Conservation (phyloP, 1,284 basidiomycete species). For the Leccinum variabile region DNA sequence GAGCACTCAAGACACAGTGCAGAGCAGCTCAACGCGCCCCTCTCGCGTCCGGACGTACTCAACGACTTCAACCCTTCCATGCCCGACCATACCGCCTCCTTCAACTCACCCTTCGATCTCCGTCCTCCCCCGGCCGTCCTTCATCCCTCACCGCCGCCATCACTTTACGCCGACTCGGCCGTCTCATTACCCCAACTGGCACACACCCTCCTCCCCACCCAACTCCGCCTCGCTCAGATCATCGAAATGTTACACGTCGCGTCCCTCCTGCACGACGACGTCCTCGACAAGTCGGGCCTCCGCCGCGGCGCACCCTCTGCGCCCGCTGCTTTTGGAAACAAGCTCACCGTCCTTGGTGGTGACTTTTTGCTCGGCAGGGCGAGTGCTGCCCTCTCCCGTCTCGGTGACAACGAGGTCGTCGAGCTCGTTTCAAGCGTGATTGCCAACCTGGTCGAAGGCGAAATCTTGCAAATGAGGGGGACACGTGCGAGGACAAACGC, state of each 20-base stretch:
- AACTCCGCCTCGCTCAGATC: slow-evolving; percentile 91
- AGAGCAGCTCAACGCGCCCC: slow-evolving; percentile 66
- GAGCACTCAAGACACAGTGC: slow-evolving; percentile 41
- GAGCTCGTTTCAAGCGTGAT: slow-evolving; percentile 93
- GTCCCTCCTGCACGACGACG: slow-evolving; percentile 93
- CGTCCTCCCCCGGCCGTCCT: slow-evolving; percentile 38
- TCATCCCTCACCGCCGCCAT: slow-evolving; percentile 41
- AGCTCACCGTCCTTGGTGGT: slow-evolving; percentile 90
- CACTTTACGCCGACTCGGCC: slow-evolving; percentile 26
- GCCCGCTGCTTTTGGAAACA: slow-evolving; percentile 92
- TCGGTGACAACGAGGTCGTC: slow-evolving; percentile 88
- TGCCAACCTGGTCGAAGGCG: slow-evolving; percentile 95
- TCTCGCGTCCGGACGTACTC: slow-evolving; percentile 72
- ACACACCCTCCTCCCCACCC: slow-evolving; percentile 69
- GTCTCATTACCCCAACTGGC: slow-evolving; percentile 32
- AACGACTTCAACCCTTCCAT: slow-evolving; percentile 86
- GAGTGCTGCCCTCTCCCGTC: slow-evolving; percentile 81
- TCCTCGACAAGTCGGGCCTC: slow-evolving; percentile 84
- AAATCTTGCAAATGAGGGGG: slow-evolving; percentile 85
- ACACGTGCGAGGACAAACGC: slow-evolving; percentile 7
- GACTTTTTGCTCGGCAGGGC: slow-evolving; percentile 95
- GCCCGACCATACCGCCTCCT: slow-evolving; percentile 65
- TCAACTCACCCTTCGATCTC: slow-evolving; percentile 48
- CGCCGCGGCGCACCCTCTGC: slow-evolving; percentile 84
- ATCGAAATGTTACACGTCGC: slow-evolving; percentile 99